phyloP scores from a whole-genome alignment of 768 basidiomycete genomes.

The Mycena galopus region DNA sequence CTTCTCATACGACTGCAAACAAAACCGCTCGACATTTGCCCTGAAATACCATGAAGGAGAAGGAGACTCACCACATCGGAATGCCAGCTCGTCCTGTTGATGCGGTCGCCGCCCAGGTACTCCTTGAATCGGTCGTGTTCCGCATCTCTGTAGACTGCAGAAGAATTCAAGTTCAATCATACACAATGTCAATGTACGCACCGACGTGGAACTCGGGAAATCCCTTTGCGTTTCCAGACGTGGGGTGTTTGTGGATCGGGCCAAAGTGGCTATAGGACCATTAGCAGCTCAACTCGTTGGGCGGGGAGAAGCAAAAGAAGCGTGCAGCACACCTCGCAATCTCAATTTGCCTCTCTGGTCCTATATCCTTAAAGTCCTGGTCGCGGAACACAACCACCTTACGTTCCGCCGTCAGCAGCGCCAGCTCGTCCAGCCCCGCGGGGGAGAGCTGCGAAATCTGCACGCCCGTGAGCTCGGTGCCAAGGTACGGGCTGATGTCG shows the following conservation, averaged over 20 bases:
- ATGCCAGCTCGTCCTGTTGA: conserved; percentile 63
- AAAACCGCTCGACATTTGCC: background rate
- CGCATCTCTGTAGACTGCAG: conserved; percentile 64
- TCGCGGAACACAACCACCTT: conserved; percentile 70
- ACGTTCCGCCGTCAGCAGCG: conserved; percentile 63
- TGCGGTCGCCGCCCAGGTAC: conserved; percentile 57
- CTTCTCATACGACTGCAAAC: conserved; percentile 62
- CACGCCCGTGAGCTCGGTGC: conserved; percentile 63
- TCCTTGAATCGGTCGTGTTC: conserved; percentile 58
- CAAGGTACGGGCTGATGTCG: conserved; percentile 64
- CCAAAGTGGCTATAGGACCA: conserved; percentile 62
- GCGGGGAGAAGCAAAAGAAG: background rate
- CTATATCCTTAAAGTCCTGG: conserved; percentile 73
- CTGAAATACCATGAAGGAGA: background rate
- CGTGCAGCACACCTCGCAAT: conserved; percentile 53
- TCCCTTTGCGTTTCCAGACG: conserved; percentile 65
- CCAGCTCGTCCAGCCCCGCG: conserved; percentile 68
- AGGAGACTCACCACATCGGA: conserved; percentile 61
- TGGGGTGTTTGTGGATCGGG: conserved; percentile 61
- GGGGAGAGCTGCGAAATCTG: conserved; percentile 66
- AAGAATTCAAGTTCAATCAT: background rate
- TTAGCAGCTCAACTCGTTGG: background rate
- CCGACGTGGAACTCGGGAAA: conserved; percentile 73
- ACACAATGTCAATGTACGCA: background rate
- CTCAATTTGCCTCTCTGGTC: conserved; percentile 65